Percentiles rank a stretch among this genome's conserved stretches.
These are phyloP conservation scores for Solanum aculeatissimum DNA, from an alignment of 305 asterid genomes.

Conservation along the genomic window DNA sequence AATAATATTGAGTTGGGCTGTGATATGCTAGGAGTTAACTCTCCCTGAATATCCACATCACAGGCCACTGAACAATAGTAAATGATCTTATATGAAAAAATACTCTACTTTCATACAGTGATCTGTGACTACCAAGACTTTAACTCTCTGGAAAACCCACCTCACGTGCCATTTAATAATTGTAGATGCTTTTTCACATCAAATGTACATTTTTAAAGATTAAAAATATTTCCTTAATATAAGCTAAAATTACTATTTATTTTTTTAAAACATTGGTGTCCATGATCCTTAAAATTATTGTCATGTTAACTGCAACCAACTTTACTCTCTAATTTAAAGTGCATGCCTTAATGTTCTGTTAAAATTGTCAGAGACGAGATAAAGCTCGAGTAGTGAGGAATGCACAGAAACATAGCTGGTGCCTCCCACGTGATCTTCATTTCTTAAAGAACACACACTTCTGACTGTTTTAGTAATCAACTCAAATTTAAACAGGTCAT, in stretches of 20 bases:
- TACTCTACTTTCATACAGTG: neutral
- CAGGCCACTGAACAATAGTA: neutral
- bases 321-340: neutral
- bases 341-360: neutral
- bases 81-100: neutral
- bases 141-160: neutral
- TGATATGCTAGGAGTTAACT: neutral
- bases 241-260: neutral
- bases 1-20: neutral
- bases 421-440: neutral
- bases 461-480: neutral
- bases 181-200: neutral
- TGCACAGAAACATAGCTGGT: neutral
- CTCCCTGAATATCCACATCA: neutral
- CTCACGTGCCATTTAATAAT: neutral
- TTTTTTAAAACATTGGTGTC: neutral
- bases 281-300: neutral
- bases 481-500: neutral
- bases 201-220: neutral
- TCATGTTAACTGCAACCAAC: neutral
- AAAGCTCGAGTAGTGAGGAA: neutral
- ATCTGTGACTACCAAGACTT: neutral
- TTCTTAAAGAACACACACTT: neutral
- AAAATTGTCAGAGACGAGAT: neutral
- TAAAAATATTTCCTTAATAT: neutral